Percentiles rank a stretch among this genome's conserved stretches.
Conservation (phyloP, 306 rosid species). For the Purshia tridentata region DNA sequence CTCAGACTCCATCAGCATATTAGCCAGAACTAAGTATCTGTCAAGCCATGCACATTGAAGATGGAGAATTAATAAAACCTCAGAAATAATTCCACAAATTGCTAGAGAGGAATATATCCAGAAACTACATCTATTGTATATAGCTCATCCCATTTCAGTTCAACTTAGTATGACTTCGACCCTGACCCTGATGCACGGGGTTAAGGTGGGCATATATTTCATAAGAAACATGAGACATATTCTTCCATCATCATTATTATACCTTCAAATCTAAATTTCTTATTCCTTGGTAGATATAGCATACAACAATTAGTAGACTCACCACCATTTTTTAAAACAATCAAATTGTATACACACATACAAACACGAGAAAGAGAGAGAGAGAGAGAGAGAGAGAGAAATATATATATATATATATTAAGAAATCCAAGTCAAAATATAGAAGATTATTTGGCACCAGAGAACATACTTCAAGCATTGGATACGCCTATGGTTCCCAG, state of each 20-base stretch:
- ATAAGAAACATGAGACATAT: background rate
- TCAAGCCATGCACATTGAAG: slow-evolving; percentile 3
- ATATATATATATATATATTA: too few species aligned
- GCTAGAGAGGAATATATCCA: background rate
- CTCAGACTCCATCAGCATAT: slow-evolving; percentile 56
- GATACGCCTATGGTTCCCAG: slow-evolving; percentile 97
- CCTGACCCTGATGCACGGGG: background rate
- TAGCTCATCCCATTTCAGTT: background rate
- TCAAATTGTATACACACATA: background rate
- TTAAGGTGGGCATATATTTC: background rate
- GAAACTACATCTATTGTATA: background rate
- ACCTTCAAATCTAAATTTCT: background rate
- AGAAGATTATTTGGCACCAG: background rate
- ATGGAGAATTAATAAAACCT: slow-evolving; percentile 13
- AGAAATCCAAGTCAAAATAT: background rate
- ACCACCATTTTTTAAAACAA: background rate
- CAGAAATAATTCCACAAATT: background rate
- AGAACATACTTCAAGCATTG: slow-evolving; percentile 84
- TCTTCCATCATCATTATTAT: background rate
- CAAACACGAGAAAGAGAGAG: background rate
- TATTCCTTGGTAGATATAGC: background rate
- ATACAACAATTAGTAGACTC: background rate
- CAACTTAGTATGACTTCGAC: background rate
- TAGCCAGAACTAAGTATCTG: slow-evolving; percentile 92
- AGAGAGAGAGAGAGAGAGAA: background rate